phyloP scores from a whole-genome alignment of 2,329 filamentous ascomycete species.

The Lizonia empirigonia region DNA sequence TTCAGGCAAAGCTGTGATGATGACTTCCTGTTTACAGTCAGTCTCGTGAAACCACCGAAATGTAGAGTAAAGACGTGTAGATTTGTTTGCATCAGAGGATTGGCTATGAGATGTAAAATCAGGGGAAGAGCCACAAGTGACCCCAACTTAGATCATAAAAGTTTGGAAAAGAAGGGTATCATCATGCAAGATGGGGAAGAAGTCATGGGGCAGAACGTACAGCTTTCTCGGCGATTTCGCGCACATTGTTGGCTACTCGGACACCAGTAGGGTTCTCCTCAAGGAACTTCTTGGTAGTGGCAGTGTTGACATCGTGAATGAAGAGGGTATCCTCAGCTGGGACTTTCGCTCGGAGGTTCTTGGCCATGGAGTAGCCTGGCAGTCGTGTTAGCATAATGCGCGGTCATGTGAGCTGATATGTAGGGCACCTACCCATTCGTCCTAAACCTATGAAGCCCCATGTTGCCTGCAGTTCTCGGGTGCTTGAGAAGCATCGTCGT shows the following conservation, averaged over 20 bases:
- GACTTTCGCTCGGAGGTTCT: slow-evolving; percentile 70
- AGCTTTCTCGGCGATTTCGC: slow-evolving; percentile 69
- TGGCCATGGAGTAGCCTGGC: slow-evolving; percentile 73
- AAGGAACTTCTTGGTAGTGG: slow-evolving; percentile 62
- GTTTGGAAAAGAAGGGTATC: slow-evolving; percentile 53
- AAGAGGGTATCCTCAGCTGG: slow-evolving; percentile 66
- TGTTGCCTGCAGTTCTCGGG: slow-evolving; percentile 48
- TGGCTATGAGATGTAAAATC: slow-evolving; percentile 72
- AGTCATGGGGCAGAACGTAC: slow-evolving; percentile 55
- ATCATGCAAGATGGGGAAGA: slow-evolving; percentile 53
- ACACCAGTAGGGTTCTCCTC: slow-evolving; percentile 61
- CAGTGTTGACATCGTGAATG: slow-evolving; percentile 69
- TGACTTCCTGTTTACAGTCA: slow-evolving; percentile 67
- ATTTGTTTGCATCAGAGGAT: slow-evolving; percentile 66
- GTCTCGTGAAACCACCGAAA: slow-evolving; percentile 7
- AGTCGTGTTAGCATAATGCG: slow-evolving; percentile 17
- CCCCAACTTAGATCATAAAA: slow-evolving; percentile 79
- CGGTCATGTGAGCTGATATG: slow-evolving; percentile 27
- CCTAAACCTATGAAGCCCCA: slow-evolving; percentile 60
- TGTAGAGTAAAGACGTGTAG: slow-evolving; percentile 10
- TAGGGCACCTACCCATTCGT: slow-evolving; percentile 53
- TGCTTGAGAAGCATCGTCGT: slow-evolving; percentile 53
- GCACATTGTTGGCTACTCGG: slow-evolving; percentile 61
- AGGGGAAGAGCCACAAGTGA: slow-evolving; percentile 60
- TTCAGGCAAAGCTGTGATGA: slow-evolving; percentile 89